A percentile compares a stretch with the other conserved stretches of the same genome.
phyloP scores from a whole-genome alignment of 257 asterid genomes.

The Mentha longifolia region DNA sequence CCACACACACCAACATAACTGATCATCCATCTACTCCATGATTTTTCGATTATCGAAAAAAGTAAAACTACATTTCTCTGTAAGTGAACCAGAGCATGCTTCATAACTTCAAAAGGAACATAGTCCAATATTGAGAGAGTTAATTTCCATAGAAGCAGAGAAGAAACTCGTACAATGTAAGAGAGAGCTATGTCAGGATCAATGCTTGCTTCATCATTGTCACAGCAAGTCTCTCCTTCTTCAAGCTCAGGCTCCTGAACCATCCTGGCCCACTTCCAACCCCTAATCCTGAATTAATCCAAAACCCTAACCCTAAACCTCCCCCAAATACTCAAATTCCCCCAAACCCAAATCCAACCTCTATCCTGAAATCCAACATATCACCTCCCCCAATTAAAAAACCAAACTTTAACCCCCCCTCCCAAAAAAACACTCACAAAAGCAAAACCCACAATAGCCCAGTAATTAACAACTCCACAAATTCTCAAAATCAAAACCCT shows the following conservation, averaged over 20 bases:
- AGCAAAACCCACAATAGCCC: slow-evolving; percentile 49
- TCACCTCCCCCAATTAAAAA: slow-evolving; percentile 42
- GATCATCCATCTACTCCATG: slow-evolving; percentile 12
- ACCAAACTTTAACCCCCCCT: slow-evolving; percentile 39
- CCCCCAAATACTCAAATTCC: slow-evolving; percentile 47
- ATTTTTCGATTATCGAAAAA: slow-evolving; percentile 16
- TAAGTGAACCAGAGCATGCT: slow-evolving; percentile 27
- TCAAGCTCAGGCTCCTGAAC: slow-evolving; percentile 74
- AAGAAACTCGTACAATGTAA: slow-evolving; percentile 79
- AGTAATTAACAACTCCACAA: slow-evolving; percentile 39
- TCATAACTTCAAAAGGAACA: slow-evolving; percentile 24
- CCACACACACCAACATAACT: slow-evolving; percentile 5
- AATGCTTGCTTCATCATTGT: slow-evolving; percentile 58
- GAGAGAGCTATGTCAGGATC: slow-evolving; percentile 85
- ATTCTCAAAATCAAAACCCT: slow-evolving; percentile 48
- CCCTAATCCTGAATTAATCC: slow-evolving; percentile 33
- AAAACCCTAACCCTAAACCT: slow-evolving; percentile 44
- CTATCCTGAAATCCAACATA: slow-evolving; percentile 87
- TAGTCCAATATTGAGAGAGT: slow-evolving; percentile 6
- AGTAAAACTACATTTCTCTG: slow-evolving; percentile 19
- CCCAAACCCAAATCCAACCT: slow-evolving; percentile 55
- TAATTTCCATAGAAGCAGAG: slow-evolving; percentile 33
- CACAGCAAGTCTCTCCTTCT: slow-evolving; percentile 78
- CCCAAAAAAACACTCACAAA: slow-evolving; percentile 43
- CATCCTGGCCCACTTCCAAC: slow-evolving; percentile 50